Base-by-base conservation (phyloP, 495 filamentous ascomycete species). In the Aspergillus saccharolyticus region DNA sequence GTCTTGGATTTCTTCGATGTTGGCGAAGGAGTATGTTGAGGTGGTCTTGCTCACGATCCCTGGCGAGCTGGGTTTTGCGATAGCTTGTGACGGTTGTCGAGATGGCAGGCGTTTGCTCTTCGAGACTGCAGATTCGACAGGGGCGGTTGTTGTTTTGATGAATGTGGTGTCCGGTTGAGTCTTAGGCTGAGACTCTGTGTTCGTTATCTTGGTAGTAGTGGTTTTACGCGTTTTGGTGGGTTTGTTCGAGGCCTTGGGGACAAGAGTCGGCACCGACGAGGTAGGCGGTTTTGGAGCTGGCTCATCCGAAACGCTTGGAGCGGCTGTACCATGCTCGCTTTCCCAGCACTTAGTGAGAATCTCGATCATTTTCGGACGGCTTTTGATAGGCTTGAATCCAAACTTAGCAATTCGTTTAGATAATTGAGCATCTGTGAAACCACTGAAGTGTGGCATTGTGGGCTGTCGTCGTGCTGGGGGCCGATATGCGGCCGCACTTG, bases 301-400 rank as follows among this genome's bases (percentile, higher is more conserved):
- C 42, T 21, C 45, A 18, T 39, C 28, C 44, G 12, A 19, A 24
- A 20, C 33, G 30, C 17, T 53, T 52, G 14, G 15, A 21, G 14
- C 21, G 14, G 33, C 44, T 50, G 46, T 63, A 9, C 66, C 66
- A 52, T 74, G 63, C 52, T 78, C 75, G 30, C 76, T 77, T 55
- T 80, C 69, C 89, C 90, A 95, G 65, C 90, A 94, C 63, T 83
- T 82, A 52, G 89, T 73, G 5, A 94, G 72, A 14, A 90, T 65
- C 14, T 82, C 73, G 30, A 94, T 86, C 88, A 89, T 90, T 12
- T 82, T 80, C 53, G 81, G 74, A 17, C 89, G 80, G 52, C 76
- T 83, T 64, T 83, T 90, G 0, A 92, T 73, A 0, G 85, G 73
- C 65, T 94, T 95, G 72, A 94, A 91, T 0, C 86, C 87, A 63